phyloP scores from a whole-genome alignment of 2,329 filamentous ascomycete genomes.

The Didymella exigua region DNA sequence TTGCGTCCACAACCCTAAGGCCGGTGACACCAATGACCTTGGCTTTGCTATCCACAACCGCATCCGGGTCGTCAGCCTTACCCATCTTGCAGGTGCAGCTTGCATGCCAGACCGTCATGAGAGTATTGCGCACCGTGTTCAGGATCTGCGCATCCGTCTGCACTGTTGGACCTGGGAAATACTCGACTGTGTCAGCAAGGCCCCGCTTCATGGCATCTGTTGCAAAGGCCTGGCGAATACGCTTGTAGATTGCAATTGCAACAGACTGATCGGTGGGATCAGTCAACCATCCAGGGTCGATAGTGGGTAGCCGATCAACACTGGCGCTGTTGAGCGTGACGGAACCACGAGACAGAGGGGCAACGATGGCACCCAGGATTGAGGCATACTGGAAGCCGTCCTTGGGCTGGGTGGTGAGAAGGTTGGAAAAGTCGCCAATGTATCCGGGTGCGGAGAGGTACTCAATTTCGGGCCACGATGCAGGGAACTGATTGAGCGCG shows the following conservation, averaged over 20 bases:
- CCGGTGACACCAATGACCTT: constrained; percentile 41
- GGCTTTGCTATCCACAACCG: constrained; percentile 44
- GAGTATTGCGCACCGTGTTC: background rate
- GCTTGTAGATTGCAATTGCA: constrained; percentile 38
- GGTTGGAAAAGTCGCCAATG: constrained; percentile 25
- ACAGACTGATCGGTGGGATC: constrained; percentile 39
- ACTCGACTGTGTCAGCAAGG: constrained; percentile 20
- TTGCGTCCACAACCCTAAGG: constrained; percentile 45
- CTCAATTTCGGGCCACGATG: constrained; percentile 38
- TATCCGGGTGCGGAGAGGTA: constrained; percentile 24
- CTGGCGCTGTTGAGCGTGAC: constrained; percentile 42
- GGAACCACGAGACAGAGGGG: constrained; percentile 44
- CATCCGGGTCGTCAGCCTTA: constrained; percentile 31
- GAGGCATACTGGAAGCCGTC: constrained; percentile 41
- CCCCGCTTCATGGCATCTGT: constrained; percentile 23
- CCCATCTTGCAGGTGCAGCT: constrained; percentile 40
- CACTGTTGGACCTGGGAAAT: constrained; percentile 25
- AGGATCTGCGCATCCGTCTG: constrained; percentile 13
- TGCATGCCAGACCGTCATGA: constrained; percentile 34
- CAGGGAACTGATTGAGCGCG: constrained; percentile 19
- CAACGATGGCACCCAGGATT: constrained; percentile 38
- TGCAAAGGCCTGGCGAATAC: constrained; percentile 37
- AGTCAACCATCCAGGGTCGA: constrained; percentile 19
- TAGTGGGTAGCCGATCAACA: constrained; percentile 29
- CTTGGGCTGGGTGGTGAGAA: constrained; percentile 27